Conservation (phyloP, 805 yeast genomes). For the Wickerhamiella nectarea region DNA sequence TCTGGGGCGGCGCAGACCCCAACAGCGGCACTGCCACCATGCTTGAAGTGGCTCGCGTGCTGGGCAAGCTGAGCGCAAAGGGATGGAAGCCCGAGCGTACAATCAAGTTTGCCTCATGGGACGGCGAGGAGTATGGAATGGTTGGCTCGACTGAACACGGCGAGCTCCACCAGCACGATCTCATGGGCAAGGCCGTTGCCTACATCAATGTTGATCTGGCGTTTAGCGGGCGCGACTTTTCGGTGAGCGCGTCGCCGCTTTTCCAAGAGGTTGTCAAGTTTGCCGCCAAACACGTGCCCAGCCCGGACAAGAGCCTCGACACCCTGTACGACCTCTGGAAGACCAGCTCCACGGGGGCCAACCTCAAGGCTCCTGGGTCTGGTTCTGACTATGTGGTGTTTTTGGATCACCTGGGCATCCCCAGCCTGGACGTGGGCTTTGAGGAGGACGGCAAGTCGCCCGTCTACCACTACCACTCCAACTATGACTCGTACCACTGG, state of each 20-base stretch:
- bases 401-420: constrained; percentile 31
- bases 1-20: constrained; percentile 70
- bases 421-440: constrained; percentile 44
- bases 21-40: constrained; percentile 57
- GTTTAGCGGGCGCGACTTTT: constrained; percentile 40
- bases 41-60: constrained; percentile 49
- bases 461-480: constrained; percentile 63
- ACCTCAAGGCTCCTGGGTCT: constrained; percentile 43
- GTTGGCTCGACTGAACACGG: constrained; percentile 72
- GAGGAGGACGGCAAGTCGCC: constrained; percentile 34
- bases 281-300: constrained; percentile 33
- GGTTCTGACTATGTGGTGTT: constrained; percentile 51
- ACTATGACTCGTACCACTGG: constrained; percentile 62
- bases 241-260: constrained; percentile 45
- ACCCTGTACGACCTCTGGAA: constrained; percentile 28
- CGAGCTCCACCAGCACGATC: constrained; percentile 38
- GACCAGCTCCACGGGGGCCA: constrained; percentile 17
- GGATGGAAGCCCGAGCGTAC: constrained; percentile 70
- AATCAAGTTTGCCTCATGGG: constrained; percentile 64
- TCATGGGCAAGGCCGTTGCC: constrained; percentile 43
- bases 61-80: constrained; percentile 35
- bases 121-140: constrained; percentile 62
- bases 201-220: constrained; percentile 62
- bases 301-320: constrained; percentile 29
- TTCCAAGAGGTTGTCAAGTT: constrained; percentile 35